Conservation (phyloP, 345 rosid genomes). For the Salix purpurea region DNA sequence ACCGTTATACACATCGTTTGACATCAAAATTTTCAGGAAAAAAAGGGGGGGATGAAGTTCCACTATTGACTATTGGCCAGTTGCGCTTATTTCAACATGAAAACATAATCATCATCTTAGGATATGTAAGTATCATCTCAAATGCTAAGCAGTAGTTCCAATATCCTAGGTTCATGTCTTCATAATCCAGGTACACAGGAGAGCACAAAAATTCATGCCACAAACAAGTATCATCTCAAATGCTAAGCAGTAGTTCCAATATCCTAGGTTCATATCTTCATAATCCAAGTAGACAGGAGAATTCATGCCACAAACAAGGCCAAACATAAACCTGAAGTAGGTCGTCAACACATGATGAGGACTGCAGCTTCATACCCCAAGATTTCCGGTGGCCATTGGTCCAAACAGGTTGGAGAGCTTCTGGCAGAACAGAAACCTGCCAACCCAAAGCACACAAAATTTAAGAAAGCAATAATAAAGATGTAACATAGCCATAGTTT, state of each 20-base stretch:
- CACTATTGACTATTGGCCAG: not conserved
- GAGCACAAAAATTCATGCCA: not conserved
- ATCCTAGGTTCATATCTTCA: not conserved
- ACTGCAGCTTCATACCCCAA: constrained; percentile 62
- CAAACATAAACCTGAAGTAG: constrained; percentile 52
- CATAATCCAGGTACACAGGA: not conserved
- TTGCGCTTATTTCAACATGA: not conserved
- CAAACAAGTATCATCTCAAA: not conserved
- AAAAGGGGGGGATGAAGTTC: not conserved
- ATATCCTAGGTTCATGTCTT: not conserved
- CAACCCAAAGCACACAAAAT: constrained; percentile 14
- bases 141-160: not conserved
- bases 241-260: not conserved
- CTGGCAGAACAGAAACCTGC: constrained; percentile 66
- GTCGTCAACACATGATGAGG: constrained; percentile 53
- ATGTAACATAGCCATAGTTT: not conserved
- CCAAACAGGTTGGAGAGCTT: constrained; percentile 66
- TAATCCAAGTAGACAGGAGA: not conserved
- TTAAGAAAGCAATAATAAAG: not conserved
- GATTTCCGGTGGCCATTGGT: constrained; percentile 46
- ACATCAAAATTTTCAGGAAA: not conserved
- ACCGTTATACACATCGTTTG: not conserved
- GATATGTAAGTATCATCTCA: not conserved
- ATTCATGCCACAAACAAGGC: constrained; percentile 1
- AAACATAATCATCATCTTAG: not conserved